Percentiles rank a stretch among this genome's conserved stretches.
These are phyloP conservation scores for Apiospora kogelbergensis DNA, from an alignment of 2,329 filamentous ascomycete species.

Conservation along the genomic window DNA sequence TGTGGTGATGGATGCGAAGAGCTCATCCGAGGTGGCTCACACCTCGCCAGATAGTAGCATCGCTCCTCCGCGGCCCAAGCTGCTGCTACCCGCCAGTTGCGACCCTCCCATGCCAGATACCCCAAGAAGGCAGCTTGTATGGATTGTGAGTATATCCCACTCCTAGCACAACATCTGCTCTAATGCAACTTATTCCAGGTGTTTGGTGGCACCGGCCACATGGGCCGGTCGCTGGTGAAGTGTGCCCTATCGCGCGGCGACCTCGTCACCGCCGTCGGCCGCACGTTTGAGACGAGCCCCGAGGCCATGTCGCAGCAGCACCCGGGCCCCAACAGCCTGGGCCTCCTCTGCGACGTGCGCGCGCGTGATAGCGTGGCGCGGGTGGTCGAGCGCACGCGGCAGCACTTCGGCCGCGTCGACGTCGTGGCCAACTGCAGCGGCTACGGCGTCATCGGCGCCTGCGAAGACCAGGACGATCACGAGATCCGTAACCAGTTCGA, in stretches of 20 bases:
- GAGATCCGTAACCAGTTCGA: constrained; percentile 96
- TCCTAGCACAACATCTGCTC: neutral
- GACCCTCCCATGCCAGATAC: constrained; percentile 75
- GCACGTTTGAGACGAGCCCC: constrained; percentile 72
- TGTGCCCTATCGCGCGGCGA: constrained; percentile 79
- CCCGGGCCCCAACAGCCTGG: constrained; percentile 62
- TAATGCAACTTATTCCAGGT: constrained; percentile 51
- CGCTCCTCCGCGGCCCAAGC: constrained; percentile 15
- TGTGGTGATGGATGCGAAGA: constrained; percentile 8
- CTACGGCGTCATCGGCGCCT: constrained; percentile 92
- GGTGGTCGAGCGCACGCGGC: constrained; percentile 69
- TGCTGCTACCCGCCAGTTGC: constrained; percentile 77
- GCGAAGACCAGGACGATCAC: constrained; percentile 94
- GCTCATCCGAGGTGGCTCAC: constrained; percentile 23
- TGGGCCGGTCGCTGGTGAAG: constrained; percentile 88
- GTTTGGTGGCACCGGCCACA: constrained; percentile 96
- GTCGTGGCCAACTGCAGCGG: constrained; percentile 92
- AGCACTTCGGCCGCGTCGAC: constrained; percentile 79
- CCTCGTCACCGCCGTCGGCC: constrained; percentile 81
- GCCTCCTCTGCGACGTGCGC: constrained; percentile 87
- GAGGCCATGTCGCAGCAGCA: constrained; percentile 72
- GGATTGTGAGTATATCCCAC: constrained; percentile 67
- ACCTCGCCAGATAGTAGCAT: constrained; percentile 27
- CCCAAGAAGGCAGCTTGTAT: constrained; percentile 74
- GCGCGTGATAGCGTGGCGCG: constrained; percentile 73